These are phyloP conservation scores for Diaporthe velutina DNA, from an alignment of 2,329 filamentous ascomycete species.

Conservation along the genomic window DNA sequence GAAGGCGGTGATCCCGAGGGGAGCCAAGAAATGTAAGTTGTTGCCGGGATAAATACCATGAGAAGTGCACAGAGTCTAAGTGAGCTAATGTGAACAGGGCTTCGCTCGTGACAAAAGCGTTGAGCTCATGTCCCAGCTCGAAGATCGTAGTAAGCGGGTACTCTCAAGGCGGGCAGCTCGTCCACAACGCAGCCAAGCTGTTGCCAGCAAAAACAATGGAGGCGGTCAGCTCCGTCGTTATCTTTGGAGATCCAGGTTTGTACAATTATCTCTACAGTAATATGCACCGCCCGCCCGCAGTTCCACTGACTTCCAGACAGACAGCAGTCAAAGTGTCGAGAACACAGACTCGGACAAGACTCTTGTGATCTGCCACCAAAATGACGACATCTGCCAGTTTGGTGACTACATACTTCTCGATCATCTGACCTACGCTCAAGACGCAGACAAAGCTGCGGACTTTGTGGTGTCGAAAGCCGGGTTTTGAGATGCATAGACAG, in stretches of 20 bases:
- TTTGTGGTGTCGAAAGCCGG: constrained; percentile 41
- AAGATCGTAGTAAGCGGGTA: constrained; percentile 58
- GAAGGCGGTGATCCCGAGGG: constrained; percentile 44
- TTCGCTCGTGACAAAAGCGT: constrained; percentile 44
- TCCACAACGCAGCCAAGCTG: constrained; percentile 45
- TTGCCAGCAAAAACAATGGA: constrained; percentile 40
- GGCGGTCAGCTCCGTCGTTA: constrained; percentile 45
- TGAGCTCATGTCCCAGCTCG: constrained; percentile 53
- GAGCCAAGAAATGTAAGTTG: constrained; percentile 35
- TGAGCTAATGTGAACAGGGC: constrained; percentile 47
- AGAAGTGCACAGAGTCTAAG: background rate
- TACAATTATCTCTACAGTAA: background rate
- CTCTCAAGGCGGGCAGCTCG: constrained; percentile 48
- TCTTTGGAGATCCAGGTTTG: constrained; percentile 47
- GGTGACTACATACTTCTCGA: constrained; percentile 43
- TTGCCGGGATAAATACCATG: too few relatives aligned
- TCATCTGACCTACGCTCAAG: constrained; percentile 46
- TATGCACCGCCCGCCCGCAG: rapidly evolving
- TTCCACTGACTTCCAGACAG: constrained; percentile 21
- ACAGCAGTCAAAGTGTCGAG: constrained; percentile 40
- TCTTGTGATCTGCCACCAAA: constrained; percentile 42
- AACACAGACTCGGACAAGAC: constrained; percentile 39
- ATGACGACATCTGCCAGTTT: constrained; percentile 45
- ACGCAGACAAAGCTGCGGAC: constrained; percentile 43
- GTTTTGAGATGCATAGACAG: background rate